Evolutionary conservation across 179 eudicot species (phyloP).

Genomic region (Spinacia oleracea): DNA sequence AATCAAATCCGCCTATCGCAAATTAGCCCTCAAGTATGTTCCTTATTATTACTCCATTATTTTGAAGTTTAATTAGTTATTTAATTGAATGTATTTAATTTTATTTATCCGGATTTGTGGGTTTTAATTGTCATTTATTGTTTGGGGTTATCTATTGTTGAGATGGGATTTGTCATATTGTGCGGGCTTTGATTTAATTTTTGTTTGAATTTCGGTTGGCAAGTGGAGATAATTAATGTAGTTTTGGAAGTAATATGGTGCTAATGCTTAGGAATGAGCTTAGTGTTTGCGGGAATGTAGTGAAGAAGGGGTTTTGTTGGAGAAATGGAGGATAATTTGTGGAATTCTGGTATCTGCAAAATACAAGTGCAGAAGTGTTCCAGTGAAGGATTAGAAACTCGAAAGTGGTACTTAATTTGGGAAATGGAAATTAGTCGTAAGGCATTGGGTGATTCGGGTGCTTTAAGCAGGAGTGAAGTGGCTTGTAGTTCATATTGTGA

Average conservation of each 20-base stretch:
- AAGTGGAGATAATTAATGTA: neutral
- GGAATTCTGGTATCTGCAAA: neutral
- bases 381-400: neutral
- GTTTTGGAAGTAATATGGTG: neutral
- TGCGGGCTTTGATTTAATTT: neutral
- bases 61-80: neutral
- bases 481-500: neutral
- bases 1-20: conserved; percentile 83
- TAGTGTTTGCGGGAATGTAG: neutral
- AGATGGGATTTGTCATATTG: neutral
- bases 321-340: neutral
- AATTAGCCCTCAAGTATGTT: conserved; percentile 87
- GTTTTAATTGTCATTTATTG: neutral
- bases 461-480: neutral
- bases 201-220: neutral
- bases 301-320: neutral
- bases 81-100: neutral
- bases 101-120: neutral
- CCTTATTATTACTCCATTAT: neutral
- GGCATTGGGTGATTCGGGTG: neutral
- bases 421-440: neutral
- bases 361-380: neutral
- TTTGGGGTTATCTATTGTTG: neutral
- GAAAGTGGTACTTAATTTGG: neutral
- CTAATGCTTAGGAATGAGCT: neutral